Conservation (phyloP, 2,329 filamentous ascomycete species). For the Fonsecaea pedrosoi region DNA sequence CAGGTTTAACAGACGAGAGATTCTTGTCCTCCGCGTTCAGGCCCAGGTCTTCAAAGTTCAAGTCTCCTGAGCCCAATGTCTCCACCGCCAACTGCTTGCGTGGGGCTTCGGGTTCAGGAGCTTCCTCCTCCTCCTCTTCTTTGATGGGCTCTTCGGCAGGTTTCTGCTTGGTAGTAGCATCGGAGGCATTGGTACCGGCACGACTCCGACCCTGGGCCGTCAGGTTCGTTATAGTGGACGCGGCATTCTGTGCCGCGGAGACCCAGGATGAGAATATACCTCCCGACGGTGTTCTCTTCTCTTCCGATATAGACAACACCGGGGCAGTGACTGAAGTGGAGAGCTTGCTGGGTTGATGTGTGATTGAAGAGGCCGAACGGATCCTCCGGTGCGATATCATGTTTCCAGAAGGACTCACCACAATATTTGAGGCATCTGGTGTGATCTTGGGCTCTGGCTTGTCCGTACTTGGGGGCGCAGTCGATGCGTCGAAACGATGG, state of each 20-base stretch:
- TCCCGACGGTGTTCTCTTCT: slow-evolving; percentile 64
- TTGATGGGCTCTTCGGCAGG: slow-evolving; percentile 39
- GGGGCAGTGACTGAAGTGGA: slow-evolving; percentile 76
- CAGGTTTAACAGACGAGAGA: slow-evolving; percentile 45
- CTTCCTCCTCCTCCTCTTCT: slow-evolving; percentile 43
- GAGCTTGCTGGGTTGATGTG: slow-evolving; percentile 79
- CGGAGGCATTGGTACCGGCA: slow-evolving; percentile 44
- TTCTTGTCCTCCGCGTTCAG: slow-evolving; percentile 56
- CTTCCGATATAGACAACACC: slow-evolving; percentile 78
- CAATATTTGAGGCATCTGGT: slow-evolving; percentile 53
- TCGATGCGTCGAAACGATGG: slow-evolving; percentile 40
- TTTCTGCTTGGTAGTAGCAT: slow-evolving; percentile 43
- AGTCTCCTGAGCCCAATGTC: slow-evolving; percentile 84
- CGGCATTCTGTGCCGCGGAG: slow-evolving; percentile 90
- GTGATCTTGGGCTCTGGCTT: slow-evolving; percentile 49
- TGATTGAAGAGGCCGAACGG: slow-evolving; percentile 60
- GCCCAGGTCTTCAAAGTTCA: slow-evolving; percentile 87
- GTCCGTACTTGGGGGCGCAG: slow-evolving; percentile 45
- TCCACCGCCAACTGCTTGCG: slow-evolving; percentile 79
- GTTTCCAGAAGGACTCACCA: slow-evolving; percentile 68
- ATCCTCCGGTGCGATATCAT: slow-evolving; percentile 76
- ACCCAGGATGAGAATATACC: slow-evolving; percentile 87
- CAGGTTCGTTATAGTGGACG: slow-evolving; percentile 75
- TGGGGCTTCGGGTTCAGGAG: slow-evolving; percentile 48
- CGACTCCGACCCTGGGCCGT: slow-evolving; percentile 58